Evolutionary conservation across 768 basidiomycete species (phyloP).

Genomic region (Heimioporus sp.): DNA sequence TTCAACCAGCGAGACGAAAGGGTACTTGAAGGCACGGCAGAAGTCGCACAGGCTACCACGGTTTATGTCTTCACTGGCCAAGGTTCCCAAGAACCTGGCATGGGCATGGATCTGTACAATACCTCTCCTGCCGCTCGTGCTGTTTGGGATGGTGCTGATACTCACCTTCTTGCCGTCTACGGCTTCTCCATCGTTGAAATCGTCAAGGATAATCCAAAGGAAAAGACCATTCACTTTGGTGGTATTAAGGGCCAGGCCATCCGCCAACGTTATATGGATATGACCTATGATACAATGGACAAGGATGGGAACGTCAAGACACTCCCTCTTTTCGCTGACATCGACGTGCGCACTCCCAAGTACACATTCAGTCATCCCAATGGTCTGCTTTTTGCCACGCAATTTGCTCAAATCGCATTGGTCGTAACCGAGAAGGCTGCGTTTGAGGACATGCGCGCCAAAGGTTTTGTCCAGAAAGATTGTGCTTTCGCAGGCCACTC

Average conservation of each 20-base stretch:
- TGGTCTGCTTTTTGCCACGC: constrained; percentile 95
- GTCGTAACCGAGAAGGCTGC: constrained; percentile 98
- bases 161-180: constrained; percentile 90
- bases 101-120: constrained; percentile 99
- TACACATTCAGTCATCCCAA: constrained; percentile 98
- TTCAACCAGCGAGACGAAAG: constrained; percentile 84
- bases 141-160: constrained; percentile 96
- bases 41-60: constrained; percentile 89
- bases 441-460: constrained; percentile 96
- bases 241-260: constrained; percentile 99
- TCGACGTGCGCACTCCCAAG: constrained; percentile 89
- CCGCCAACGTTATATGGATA: constrained; percentile 99
- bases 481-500: constrained; percentile 98
- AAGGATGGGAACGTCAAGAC: constrained; percentile 96
- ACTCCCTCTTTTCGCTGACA: constrained; percentile 93
- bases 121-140: constrained; percentile 90
- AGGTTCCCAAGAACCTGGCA: constrained; percentile 95
- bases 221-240: constrained; percentile 98
- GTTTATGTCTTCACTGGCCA: constrained; percentile 99
- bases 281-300: constrained; percentile 97
- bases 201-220: constrained; percentile 97
- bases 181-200: constrained; percentile 99
- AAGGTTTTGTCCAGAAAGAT: constrained; percentile 89
- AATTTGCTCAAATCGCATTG: constrained; percentile 97
- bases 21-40: constrained; percentile 88